Evolutionary conservation across 495 filamentous ascomycete genomes (phyloP).

Genomic region (Cryomyces antarcticus): DNA sequence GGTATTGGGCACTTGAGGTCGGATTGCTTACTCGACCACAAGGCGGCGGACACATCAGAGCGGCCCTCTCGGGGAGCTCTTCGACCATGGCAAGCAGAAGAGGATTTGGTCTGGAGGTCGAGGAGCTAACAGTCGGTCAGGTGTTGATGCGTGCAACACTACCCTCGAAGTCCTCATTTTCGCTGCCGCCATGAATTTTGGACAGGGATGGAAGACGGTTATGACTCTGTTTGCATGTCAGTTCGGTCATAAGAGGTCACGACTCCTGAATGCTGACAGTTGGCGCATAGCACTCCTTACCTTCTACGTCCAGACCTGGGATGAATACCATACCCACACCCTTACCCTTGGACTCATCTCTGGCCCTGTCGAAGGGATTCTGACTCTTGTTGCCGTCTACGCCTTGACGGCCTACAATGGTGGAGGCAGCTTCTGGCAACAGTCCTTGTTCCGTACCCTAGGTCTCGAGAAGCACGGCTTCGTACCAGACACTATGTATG

Average conservation of each 20-base stretch:
- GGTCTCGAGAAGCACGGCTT: conserved; percentile 42
- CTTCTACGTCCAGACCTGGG: conserved; percentile 98
- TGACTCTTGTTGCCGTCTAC: conserved; percentile 67
- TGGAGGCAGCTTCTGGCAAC: conserved; percentile 72
- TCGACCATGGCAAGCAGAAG: conserved; percentile 53
- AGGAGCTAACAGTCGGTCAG: conserved; percentile 16
- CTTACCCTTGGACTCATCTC: conserved; percentile 83
- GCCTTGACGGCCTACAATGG: conserved; percentile 68
- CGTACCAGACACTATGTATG: conserved; percentile 48
- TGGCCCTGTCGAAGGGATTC: conserved; percentile 84
- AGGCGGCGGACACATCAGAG: conserved; percentile 68
- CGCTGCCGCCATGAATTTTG: conserved; percentile 74
- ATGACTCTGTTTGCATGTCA: conserved; percentile 50
- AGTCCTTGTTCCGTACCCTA: conserved; percentile 49
- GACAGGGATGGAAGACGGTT: conserved; percentile 79
- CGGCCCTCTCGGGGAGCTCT: conserved; percentile 85
- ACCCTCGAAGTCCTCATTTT: conserved; percentile 86
- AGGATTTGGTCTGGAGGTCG: neutral
- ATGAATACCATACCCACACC: conserved; percentile 95
- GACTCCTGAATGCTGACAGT: conserved; percentile 9
- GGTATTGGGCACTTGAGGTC: neutral
- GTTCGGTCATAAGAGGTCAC: conserved; percentile 25
- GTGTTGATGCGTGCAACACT: conserved; percentile 89
- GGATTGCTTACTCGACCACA: conserved; percentile 11
- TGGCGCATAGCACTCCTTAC: conserved; percentile 43